Conservation (phyloP, 1,139 yeast genomes). For the Nakaseomyces bracarensis region DNA sequence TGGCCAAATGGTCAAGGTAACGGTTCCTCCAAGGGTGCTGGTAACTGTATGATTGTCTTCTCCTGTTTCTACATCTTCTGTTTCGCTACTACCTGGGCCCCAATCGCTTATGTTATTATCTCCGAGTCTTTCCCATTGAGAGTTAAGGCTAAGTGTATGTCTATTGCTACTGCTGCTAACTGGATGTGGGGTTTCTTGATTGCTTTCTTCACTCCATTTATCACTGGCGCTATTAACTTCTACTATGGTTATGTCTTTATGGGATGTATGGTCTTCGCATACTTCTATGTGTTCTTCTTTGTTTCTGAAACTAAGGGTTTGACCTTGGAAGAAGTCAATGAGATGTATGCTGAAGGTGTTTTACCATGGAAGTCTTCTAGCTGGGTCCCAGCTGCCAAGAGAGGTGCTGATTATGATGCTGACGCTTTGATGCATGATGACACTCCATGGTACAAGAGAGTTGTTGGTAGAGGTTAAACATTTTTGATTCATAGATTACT, state of each 20-base stretch:
- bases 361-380: conserved; percentile 40
- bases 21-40: conserved; percentile 42
- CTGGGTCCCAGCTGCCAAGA: conserved; percentile 28
- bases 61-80: conserved; percentile 70
- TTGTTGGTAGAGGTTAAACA: conserved; percentile 13
- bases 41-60: conserved; percentile 68
- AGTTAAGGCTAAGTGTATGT: conserved; percentile 69
- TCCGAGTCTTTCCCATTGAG: conserved; percentile 73
- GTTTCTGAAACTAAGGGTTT: conserved; percentile 67
- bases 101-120: conserved; percentile 62
- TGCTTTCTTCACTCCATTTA: conserved; percentile 67
- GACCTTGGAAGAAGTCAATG: conserved; percentile 63
- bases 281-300: conserved; percentile 54
- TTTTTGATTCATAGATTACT: too few species aligned
- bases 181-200: conserved; percentile 74
- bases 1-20: conserved; percentile 54
- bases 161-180: conserved; percentile 61
- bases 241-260: conserved; percentile 65
- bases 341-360: conserved; percentile 39
- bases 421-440: conserved; percentile 16
- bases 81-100: conserved; percentile 83
- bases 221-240: conserved; percentile 37
- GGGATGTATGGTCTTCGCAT: conserved; percentile 55
- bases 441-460: conserved; percentile 22
- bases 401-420: conserved; percentile 26